Percentiles rank a stretch among this genome's conserved stretches.
Conservation (phyloP, 164 flowering plant species). For the Vitis cinerea region DNA sequence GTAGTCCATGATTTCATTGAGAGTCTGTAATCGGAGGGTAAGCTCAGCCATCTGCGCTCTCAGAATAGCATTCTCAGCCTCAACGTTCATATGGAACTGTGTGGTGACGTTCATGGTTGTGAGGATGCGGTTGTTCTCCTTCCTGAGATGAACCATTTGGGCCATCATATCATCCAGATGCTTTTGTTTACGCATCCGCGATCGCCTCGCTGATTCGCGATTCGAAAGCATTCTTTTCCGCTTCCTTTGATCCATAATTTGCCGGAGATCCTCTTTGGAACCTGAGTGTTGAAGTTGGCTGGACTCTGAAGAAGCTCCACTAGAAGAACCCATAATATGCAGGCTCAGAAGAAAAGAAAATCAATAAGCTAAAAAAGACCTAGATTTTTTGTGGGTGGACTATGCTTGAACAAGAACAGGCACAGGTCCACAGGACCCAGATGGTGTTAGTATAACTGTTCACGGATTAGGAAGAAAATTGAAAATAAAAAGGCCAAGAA, state of each 20-base stretch:
- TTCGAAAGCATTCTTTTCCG: conserved; percentile 45
- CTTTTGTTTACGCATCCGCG: conserved; percentile 43
- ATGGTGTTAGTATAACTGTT: not conserved
- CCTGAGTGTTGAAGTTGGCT: conserved; percentile 14
- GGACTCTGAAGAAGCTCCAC: conserved; percentile 19
- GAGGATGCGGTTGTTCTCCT: conserved; percentile 29
- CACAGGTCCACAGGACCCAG: not conserved
- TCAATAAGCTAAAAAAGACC: not conserved
- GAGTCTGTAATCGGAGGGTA: conserved; percentile 25
- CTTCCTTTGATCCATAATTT: conserved; percentile 34
- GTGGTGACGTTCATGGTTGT: conserved; percentile 22
- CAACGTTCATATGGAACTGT: conserved; percentile 25
- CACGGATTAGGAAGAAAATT: too few relatives aligned
- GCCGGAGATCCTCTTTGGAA: conserved; percentile 21
- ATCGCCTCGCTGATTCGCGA: conserved; percentile 46
- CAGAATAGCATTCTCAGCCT: conserved; percentile 40
- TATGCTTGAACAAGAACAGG: not conserved
- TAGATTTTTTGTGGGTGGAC: not conserved
- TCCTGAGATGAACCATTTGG: conserved; percentile 22
- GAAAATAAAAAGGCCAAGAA: not conserved
- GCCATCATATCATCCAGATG: conserved; percentile 32
- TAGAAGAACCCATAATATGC: conserved; percentile 19
- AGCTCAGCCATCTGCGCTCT: conserved; percentile 40
- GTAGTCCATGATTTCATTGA: conserved; percentile 30
- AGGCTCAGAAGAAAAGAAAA: not conserved